Evolutionary conservation across 2,329 filamentous ascomycete species (phyloP).

Genomic region (Neonectria faginata): DNA sequence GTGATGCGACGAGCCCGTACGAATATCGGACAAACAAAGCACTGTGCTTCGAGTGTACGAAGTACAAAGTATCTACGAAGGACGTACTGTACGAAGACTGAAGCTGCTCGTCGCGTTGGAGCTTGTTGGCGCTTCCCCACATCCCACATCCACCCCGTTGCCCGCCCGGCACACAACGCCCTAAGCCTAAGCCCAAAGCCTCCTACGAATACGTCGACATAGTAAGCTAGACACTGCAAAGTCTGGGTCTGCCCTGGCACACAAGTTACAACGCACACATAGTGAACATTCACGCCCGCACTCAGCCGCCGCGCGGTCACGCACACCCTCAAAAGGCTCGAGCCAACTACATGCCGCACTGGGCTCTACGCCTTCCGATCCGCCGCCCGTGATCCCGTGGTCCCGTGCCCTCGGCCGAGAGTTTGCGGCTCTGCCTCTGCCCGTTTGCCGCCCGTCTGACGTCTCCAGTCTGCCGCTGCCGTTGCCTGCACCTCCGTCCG

Average conservation of each 20-base stretch:
- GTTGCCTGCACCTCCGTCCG: conserved; percentile 23
- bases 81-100: not conserved
- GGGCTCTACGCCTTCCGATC: conserved; percentile 10
- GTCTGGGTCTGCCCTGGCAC: conserved; percentile 35
- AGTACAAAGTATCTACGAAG: too few relatives aligned
- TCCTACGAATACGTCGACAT: not conserved
- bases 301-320: not conserved
- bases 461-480: conserved; percentile 18
- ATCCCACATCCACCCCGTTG: conserved; percentile 35
- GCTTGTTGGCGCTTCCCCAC: conserved; percentile 37
- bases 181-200: conserved; percentile 5
- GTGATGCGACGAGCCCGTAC: conserved; percentile 33
- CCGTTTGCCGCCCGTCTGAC: conserved; percentile 6
- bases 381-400: conserved; percentile 26
- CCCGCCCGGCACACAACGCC: conserved; percentile 11
- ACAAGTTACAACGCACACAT: conserved; percentile 27
- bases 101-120: conserved; percentile 5
- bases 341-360: not conserved
- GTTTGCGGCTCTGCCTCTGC: conserved; percentile 30
- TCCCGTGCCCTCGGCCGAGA: conserved; percentile 22
- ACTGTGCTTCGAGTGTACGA: too few relatives aligned
- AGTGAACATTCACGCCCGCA: conserved; percentile 5
- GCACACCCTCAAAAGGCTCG: conserved; percentile 5
- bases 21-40: too few relatives aligned
- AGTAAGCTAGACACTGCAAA: conserved; percentile 6